phyloP scores from a whole-genome alignment of 1,284 basidiomycete species.

The Moniliophthora roreri region DNA sequence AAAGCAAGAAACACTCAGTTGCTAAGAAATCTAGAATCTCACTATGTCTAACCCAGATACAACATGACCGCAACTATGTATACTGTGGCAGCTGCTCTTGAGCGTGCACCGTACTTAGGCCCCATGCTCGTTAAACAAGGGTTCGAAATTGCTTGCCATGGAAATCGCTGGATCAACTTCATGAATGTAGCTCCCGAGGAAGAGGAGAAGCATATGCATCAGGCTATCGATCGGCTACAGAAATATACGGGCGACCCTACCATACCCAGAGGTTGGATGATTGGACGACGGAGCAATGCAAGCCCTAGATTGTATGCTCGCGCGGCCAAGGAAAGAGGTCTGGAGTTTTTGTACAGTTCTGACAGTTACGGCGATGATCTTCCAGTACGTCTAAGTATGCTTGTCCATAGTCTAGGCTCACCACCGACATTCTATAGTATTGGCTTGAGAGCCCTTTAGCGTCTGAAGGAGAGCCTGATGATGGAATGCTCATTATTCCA shows the following conservation, averaged over 20 bases:
- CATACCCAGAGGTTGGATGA: constrained; percentile 9
- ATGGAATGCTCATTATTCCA: constrained; percentile 5
- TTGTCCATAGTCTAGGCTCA: neutral
- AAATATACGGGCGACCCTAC: constrained; percentile 5
- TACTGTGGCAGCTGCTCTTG: constrained; percentile 5
- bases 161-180: constrained; percentile 8
- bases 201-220: constrained; percentile 9
- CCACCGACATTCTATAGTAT: neutral
- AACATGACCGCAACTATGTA: constrained; percentile 6
- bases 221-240: constrained; percentile 6
- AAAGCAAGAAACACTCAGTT: neutral
- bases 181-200: constrained; percentile 5
- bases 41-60: neutral
- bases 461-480: constrained; percentile 4
- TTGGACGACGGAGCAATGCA: constrained; percentile 8
- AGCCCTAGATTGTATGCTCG: constrained; percentile 5
- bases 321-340: constrained; percentile 3
- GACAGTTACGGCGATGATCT: constrained; percentile 7
- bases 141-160: constrained; percentile 8
- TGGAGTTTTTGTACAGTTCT: constrained; percentile 7
- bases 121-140: constrained; percentile 5
- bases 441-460: constrained; percentile 6
- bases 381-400: neutral
- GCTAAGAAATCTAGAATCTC: neutral
- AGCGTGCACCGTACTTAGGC: constrained; percentile 5